These are phyloP conservation scores for Didymellaceae sp. DNA, from an alignment of 2,329 filamentous ascomycete genomes.

Conservation along the genomic window DNA sequence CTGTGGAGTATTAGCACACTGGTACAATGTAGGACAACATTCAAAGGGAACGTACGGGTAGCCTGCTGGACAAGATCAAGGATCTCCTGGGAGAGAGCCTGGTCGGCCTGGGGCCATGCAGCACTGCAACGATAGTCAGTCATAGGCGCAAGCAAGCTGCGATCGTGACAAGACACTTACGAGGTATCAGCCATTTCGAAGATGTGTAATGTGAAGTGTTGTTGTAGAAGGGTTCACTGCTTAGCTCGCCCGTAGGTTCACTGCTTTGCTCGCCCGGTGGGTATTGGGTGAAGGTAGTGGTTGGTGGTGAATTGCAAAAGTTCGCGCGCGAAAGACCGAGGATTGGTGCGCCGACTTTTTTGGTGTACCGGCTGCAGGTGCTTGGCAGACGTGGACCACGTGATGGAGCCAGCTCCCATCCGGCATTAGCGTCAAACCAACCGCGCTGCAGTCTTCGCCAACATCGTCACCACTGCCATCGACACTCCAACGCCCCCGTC, in stretches of 20 bases:
- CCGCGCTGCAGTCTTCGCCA: conserved; percentile 32
- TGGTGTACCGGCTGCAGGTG: conserved; percentile 8
- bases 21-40: no score
- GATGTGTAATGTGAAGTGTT: conserved; percentile 1
- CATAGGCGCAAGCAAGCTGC: not conserved
- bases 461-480: conserved; percentile 46
- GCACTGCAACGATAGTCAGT: conserved; percentile 20
- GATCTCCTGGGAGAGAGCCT: conserved; percentile 58
- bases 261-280: conserved; percentile 44
- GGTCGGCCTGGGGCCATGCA: conserved; percentile 51
- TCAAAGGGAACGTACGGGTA: conserved; percentile 9
- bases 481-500: conserved; percentile 37
- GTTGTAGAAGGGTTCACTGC: conserved; percentile 40
- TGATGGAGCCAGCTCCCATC: conserved; percentile 27
- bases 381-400: conserved; percentile 23
- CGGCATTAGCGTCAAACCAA: conserved; percentile 22
- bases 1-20: no score
- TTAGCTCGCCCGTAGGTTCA: conserved; percentile 45
- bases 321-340: not conserved
- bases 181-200: conserved; percentile 37
- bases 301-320: conserved; percentile 14
- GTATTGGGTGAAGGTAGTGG: conserved; percentile 15
- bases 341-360: conserved; percentile 6
- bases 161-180: not conserved
- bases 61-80: conserved; percentile 49